Evolutionary conservation across 2,329 filamentous ascomycete genomes (phyloP), one percentile per base, ranked within the genome.

Genomic region (Ophioceras dolichostomum): DNA sequence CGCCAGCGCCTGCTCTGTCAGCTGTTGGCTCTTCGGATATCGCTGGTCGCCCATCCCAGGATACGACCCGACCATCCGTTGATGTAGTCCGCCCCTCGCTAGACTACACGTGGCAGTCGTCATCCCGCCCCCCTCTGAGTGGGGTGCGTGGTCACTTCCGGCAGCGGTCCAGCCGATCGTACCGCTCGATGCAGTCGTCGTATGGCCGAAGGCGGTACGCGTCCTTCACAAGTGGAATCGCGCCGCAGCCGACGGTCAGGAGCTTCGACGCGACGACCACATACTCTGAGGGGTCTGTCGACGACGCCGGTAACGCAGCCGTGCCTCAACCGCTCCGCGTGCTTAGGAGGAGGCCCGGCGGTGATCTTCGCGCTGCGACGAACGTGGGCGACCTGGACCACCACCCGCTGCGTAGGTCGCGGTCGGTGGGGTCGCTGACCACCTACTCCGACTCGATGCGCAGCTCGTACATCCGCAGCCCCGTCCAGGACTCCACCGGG

Each of bases 301-400:
- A 60, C 5, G 65, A 62, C 4, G 50, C 61, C 4, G 63, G 65
- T 6, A 64, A 16, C 9, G 60, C 60, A 42, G 37, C 65, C 2
- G 54, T 67, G 34, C 66, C 70, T 2, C 59, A 61, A 16, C 74
- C 75, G n/a, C 58, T 73, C 6, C 72, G 78, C 32, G 66, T 79
- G 30, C 66, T 91, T 43, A 70, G 84, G 42, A 67, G 84, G 51
- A 70, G 79, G 12, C 84, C 83, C 6, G 84, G 83, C 34, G 83
- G 84, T 24, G 77, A 89, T 53, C 59, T 91, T 34, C 72, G 79
- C 43, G 79, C 77, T 13, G 79, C 73, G 27, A 70, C 68, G 14
- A 79, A 79, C 41, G 72, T 79, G 21, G 70, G 71, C 29, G 78
- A 83, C 22, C 54, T 79, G 4, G 71, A 78, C 32, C 51, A 58